Conservation (phyloP, 2,329 filamentous ascomycete species). For the Lachnellula suecica region DNA sequence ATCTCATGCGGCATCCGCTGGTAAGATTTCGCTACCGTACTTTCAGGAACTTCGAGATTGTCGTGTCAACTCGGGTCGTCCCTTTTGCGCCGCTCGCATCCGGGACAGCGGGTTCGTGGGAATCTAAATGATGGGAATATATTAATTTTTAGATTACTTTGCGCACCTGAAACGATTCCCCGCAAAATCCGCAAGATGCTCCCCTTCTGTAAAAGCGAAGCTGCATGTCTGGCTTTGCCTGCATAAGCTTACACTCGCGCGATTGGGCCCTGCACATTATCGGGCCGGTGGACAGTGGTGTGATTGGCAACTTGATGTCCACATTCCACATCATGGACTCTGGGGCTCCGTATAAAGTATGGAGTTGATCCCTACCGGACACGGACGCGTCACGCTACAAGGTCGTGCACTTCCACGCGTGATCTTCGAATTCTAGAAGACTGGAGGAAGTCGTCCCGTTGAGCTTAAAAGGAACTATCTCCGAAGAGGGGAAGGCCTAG, state of each 20-base stretch:
- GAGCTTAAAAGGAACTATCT: not conserved
- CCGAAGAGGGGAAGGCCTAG: not conserved
- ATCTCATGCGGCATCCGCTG: not conserved
- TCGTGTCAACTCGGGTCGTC: not conserved
- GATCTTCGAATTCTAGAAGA: constrained; percentile 1
- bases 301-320: not conserved
- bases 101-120: not conserved
- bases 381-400: not conserved
- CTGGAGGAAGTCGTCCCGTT: not conserved
- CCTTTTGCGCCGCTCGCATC: not conserved
- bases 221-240: no score
- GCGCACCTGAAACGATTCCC: not conserved
- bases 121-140: not conserved
- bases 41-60: not conserved
- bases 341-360: not conserved
- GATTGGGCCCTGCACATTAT: not conserved
- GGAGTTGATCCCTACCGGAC: not conserved
- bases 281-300: not conserved
- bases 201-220: not conserved
- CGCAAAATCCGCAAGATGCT: not conserved
- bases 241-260: no score
- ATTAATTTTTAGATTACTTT: not conserved
- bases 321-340: not conserved
- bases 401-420: not conserved
- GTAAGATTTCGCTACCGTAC: not conserved